A percentile compares a stretch with the other conserved stretches of the same genome.
Conservation (phyloP, 2,329 filamentous ascomycete genomes). For the Fusarium sarcochroum region DNA sequence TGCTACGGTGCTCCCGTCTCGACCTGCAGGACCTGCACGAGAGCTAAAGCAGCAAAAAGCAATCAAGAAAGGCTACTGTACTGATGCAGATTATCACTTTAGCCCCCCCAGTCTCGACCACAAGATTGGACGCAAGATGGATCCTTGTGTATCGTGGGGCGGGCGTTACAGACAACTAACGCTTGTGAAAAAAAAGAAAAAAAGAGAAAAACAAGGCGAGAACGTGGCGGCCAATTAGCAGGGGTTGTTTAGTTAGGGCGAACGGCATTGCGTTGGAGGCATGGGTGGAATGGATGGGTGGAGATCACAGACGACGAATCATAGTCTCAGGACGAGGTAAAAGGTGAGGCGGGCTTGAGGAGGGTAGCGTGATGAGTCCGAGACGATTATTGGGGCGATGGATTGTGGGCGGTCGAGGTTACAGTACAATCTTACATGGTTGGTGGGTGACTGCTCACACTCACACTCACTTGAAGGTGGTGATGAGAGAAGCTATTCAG, state of each 20-base stretch:
- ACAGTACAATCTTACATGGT: slow-evolving; percentile 19
- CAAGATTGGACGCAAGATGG: slow-evolving; percentile 23
- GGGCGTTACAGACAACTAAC: slow-evolving; percentile 25
- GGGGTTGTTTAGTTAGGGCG: slow-evolving; percentile 38
- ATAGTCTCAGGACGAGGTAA: neutral
- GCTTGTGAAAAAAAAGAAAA: slow-evolving; percentile 16
- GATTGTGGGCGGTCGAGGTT: slow-evolving; percentile 1
- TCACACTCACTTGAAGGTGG: neutral
- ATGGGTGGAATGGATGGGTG: slow-evolving; percentile 35
- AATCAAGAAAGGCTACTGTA: slow-evolving; percentile 15
- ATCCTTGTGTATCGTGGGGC: slow-evolving; percentile 27
- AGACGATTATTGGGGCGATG: slow-evolving; percentile 47
- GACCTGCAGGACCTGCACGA: slow-evolving; percentile 22
- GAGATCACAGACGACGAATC: slow-evolving; percentile 31
- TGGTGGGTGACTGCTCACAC: slow-evolving; percentile 11
- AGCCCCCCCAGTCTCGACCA: slow-evolving; percentile 13
- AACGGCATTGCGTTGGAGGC: slow-evolving; percentile 47
- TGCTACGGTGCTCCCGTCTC: slow-evolving; percentile 20
- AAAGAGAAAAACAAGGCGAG: slow-evolving; percentile 41
- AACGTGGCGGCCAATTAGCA: slow-evolving; percentile 43
- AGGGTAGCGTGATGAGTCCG: slow-evolving; percentile 37
- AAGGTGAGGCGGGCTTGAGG: slow-evolving; percentile 42
- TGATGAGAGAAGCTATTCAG: slow-evolving; percentile 31
- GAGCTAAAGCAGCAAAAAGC: slow-evolving; percentile 23
- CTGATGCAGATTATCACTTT: slow-evolving; percentile 20